Evolutionary conservation across 768 basidiomycete species (phyloP), one percentile per base, ranked within the genome.

Genomic region (Pisolithus tinctorius): DNA sequence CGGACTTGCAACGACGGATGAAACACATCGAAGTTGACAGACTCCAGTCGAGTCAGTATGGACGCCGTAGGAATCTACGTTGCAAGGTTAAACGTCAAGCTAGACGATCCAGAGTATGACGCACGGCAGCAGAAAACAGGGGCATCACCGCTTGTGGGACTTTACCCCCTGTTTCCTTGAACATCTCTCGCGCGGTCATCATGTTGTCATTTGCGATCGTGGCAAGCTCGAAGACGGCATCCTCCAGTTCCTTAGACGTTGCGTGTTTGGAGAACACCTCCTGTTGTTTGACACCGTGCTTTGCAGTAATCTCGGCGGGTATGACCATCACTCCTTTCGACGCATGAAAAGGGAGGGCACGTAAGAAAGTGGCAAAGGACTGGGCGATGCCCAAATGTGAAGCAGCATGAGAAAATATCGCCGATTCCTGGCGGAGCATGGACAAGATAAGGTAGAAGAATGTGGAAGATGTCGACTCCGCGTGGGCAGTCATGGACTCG

Each of bases 221-320:
- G 31, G 91, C 90, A 66, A 92, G 83, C 60, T 91, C 88, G 61
- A 80, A 93, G 27, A 88, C 85, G 0, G 90, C 89, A 53, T 89
- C 84, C 45, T 81, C 81, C 14, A 93, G 71, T 2, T 81, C 86
- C 44, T 76, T 66, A 41, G 82, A 82, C 9, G 70, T 58, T 40
- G 54, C 59, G 4, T 82, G 82, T 30, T 70, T 69, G 41, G 81
- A 74, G 61, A 90, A 83, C 14, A 93, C 81, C 14, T 88, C 84
- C 63, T 93, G 88, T 64, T 91, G 88, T 55, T 73, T 79, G 17
- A 92, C 84, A 17, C 81, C 79, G 57, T 90, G 85, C 55, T 76
- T 83, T 39, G 86, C 84, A 13, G 88, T 88, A 50, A 92, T 78
- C 60, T 91, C 89, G 25, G 86, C 83, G 10, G 90, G 91, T 34